phyloP scores from a whole-genome alignment of 2,329 filamentous ascomycete genomes.

The Harringtonia aguacate region DNA sequence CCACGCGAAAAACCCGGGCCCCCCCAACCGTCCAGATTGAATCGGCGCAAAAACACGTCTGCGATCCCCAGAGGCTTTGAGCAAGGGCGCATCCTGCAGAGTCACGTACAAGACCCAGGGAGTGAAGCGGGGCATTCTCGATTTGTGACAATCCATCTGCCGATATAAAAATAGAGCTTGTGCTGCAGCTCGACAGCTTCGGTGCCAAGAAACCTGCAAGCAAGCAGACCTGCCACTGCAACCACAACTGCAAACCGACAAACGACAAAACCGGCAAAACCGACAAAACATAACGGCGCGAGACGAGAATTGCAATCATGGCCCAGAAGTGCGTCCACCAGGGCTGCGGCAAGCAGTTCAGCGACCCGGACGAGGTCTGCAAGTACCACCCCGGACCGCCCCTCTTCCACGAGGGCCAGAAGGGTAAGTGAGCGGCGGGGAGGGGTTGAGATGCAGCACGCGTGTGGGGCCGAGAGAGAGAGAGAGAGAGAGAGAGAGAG shows the following conservation, averaged over 20 bases:
- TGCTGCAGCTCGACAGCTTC: no score
- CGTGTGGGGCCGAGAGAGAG: neutral
- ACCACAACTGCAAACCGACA: no score
- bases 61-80: no score
- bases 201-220: no score
- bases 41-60: neutral
- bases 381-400: conserved; percentile 89
- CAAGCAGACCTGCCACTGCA: no score
- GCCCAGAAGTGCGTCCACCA: conserved; percentile 90
- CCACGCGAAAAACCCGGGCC: no score
- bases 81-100: no score
- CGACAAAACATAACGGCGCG: neutral
- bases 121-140: no score
- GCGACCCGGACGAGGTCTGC: conserved; percentile 73
- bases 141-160: no score
- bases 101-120: no score
- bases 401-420: conserved; percentile 95
- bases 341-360: conserved; percentile 83
- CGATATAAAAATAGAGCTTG: no score
- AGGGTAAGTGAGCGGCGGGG: conserved; percentile 55
- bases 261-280: neutral
- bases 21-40: neutral
- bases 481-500: neutral
- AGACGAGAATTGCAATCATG: conserved; percentile 30
- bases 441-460: no score